Base-by-base conservation (phyloP, 176 grass and related monocot genomes). In the Carex pumila region DNA sequence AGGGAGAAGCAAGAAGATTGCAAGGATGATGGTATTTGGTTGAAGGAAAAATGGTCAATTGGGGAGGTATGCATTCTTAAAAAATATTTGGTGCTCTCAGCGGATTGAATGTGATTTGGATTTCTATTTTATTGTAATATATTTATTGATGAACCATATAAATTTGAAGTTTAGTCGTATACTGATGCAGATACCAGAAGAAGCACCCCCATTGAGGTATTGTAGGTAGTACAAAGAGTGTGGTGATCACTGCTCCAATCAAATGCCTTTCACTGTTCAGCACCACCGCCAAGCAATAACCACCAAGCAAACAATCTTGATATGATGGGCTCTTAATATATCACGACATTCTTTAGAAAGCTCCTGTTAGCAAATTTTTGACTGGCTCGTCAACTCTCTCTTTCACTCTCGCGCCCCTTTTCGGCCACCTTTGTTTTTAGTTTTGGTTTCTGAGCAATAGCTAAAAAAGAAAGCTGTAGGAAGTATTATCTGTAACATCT, bases 21-120 rank as follows among this genome's bases (percentile, higher is more conserved):
- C 79, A 84, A 81, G 61, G 89, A 96, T 85, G 91, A 89, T 80
- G 89, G 89, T 49, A 96, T 93, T 61, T 96, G 94, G 94, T 85
- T 96, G 86, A 91, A 93, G 85, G 91, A 96, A 76, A 92, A 86
- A 85, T 96, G 91, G 94, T 75, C 89, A 47, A 96, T 91, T 86
- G 91, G 94, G 79, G 87, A 96, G 94, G 94, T 96, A 64, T 52
- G 88, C 72, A 75, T 47, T 73, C 17, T 50, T 74, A 52, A 25
- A 11, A 43, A 43, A 55, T 22, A 56, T 31, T 1, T 1, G 13
- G 25, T 75, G 32, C 34, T 41, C 13, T 55, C 22, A 31, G 49
- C 11, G 0, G 72, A 82, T 82, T 54, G 18, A 49, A 3, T 9
- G 39, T 65, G 60, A 45, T 29, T 82, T 54, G 12, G 31, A 81